Percentiles rank a stretch among this genome's conserved stretches.
These are phyloP conservation scores for Candida taoyuanica DNA, from an alignment of 805 yeast species.

Conservation along the genomic window DNA sequence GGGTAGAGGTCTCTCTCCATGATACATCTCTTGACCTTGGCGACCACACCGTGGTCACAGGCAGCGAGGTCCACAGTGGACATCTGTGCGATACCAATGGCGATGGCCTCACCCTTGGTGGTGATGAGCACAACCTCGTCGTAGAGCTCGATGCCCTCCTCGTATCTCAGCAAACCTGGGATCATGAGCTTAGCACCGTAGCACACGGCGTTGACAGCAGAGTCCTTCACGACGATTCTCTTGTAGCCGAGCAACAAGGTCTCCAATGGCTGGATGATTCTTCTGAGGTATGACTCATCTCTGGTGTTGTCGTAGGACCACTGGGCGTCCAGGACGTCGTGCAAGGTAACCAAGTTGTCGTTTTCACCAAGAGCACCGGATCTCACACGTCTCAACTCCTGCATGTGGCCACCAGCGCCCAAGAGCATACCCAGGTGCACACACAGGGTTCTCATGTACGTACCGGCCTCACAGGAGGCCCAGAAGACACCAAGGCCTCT, in stretches of 20 bases:
- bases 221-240: slow-evolving; percentile 90
- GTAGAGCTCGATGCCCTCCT: slow-evolving; percentile 93
- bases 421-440: slow-evolving; percentile 97
- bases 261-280: slow-evolving; percentile 92
- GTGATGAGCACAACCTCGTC: slow-evolving; percentile 98
- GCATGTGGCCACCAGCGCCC: slow-evolving; percentile 99
- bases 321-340: slow-evolving; percentile 97
- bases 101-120: slow-evolving; percentile 99
- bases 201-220: slow-evolving; percentile 97
- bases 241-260: slow-evolving; percentile 90
- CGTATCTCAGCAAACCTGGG: slow-evolving; percentile 96
- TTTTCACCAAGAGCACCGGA: slow-evolving; percentile 91
- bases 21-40: slow-evolving; percentile 97
- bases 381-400: slow-evolving; percentile 98
- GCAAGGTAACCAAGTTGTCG: slow-evolving; percentile 91
- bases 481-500: slow-evolving; percentile 97
- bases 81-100: slow-evolving; percentile 98
- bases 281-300: slow-evolving; percentile 93
- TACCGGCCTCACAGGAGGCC: slow-evolving; percentile 99
- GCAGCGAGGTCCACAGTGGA: slow-evolving; percentile 93
- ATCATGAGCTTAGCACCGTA: slow-evolving; percentile 99
- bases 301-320: slow-evolving; percentile 96
- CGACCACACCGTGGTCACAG: slow-evolving; percentile 98
- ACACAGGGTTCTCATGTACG: slow-evolving; percentile 98
- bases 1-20: slow-evolving; percentile 99